phyloP scores from a whole-genome alignment of 106 monocot genomes.

The Alisma plantagoaquatica region DNA sequence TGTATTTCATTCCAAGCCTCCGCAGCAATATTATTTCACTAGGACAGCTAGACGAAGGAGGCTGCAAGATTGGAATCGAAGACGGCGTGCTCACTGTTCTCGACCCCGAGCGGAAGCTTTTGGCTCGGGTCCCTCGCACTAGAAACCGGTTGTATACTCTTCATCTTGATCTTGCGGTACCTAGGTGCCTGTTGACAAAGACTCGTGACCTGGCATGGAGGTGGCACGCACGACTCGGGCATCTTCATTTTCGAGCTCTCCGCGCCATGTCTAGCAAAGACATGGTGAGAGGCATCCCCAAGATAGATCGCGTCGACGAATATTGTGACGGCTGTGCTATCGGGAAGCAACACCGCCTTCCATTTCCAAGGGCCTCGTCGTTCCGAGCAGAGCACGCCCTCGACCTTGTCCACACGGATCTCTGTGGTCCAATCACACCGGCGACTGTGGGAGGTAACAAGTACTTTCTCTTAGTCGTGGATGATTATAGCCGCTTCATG shows the following conservation, averaged over 20 bases:
- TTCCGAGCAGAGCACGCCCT: neutral
- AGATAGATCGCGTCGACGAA: neutral
- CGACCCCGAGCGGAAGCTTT: neutral
- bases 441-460: neutral
- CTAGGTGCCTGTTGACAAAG: no score
- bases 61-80: neutral
- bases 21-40: neutral
- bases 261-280: neutral
- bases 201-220: neutral
- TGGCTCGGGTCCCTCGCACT: neutral
- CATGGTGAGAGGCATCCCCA: neutral
- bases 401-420: slow-evolving; percentile 13
- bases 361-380: neutral
- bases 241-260: neutral
- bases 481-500: no score
- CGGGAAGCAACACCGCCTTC: no score
- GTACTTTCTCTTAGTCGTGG: slow-evolving; percentile 11
- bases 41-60: neutral
- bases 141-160: neutral
- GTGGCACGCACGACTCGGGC: neutral
- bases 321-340: no score
- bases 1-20: neutral
- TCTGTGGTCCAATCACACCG: slow-evolving; percentile 21
- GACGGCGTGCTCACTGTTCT: neutral
- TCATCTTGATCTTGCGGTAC: neutral